A percentile compares a stretch with the other conserved stretches of the same genome.
phyloP scores from a whole-genome alignment of 164 flowering plant species.

The Magnolia changhungtana region DNA sequence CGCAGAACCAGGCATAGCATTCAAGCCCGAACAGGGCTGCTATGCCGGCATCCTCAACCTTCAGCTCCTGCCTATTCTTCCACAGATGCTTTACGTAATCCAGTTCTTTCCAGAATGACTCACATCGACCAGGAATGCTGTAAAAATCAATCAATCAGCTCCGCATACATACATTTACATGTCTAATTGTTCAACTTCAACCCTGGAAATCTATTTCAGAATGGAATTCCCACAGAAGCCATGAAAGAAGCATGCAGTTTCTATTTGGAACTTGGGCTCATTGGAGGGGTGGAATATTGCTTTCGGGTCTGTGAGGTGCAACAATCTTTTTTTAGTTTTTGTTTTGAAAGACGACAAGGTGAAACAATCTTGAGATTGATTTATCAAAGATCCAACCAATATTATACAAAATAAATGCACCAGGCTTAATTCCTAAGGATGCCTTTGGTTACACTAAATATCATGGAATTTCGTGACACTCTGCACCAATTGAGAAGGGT shows the following conservation, averaged over 20 bases:
- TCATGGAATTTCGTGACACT: no score
- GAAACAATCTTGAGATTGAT: no score
- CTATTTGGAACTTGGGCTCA: background rate
- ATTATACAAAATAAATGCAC: background rate
- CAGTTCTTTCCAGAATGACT: slow-evolving; percentile 21
- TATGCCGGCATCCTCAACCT: slow-evolving; percentile 22
- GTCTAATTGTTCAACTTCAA: background rate
- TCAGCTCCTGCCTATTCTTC: slow-evolving; percentile 21
- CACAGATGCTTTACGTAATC: slow-evolving; percentile 20
- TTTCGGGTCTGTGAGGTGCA: no score
- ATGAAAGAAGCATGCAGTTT: background rate
- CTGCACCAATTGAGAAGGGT: no score
- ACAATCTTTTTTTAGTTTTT: background rate
- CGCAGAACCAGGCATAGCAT: slow-evolving; percentile 20
- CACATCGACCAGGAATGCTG: slow-evolving; percentile 21
- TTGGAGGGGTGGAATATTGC: no score
- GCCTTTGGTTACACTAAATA: background rate
- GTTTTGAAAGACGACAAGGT: no score
- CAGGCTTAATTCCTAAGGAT: background rate
- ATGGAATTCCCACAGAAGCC: background rate
- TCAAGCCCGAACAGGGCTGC: slow-evolving; percentile 22
- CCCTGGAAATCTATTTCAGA: background rate
- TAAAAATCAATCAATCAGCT: background rate
- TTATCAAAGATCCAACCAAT: background rate
- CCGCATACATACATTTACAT: background rate